Evolutionary conservation across 1,284 basidiomycete species (phyloP).

Genomic region (Marasmius sp.): DNA sequence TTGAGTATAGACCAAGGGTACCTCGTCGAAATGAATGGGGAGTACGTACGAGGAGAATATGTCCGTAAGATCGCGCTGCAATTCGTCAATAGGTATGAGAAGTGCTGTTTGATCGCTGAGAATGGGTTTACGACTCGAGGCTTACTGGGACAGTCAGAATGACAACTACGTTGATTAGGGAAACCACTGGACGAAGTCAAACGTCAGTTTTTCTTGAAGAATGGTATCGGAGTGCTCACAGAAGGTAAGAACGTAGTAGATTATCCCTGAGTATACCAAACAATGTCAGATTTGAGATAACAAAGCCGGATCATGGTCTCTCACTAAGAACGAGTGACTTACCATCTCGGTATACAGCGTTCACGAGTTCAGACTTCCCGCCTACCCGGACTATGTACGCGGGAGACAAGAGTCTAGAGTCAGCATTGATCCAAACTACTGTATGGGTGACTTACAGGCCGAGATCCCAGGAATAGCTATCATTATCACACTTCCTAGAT

Average conservation of each 20-base stretch:
- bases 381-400: neutral
- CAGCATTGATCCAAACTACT: neutral
- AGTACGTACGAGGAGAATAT: neutral
- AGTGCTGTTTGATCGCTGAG: neutral
- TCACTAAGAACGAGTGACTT: neutral
- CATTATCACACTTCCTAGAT: neutral
- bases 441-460: neutral
- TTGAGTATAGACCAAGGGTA: neutral
- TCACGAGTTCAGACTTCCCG: neutral
- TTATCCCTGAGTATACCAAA: neutral
- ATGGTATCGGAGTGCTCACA: neutral
- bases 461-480: neutral
- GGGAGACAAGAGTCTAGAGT: too few relatives aligned
- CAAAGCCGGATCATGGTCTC: too few relatives aligned
- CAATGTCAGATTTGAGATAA: neutral
- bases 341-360: neutral
- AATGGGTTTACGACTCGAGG: neutral
- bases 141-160: neutral
- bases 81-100: neutral
- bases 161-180: neutral
- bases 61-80: neutral
- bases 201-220: neutral
- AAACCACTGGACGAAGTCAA: neutral
- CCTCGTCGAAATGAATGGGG: neutral
- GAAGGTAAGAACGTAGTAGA: neutral